phyloP scores from a whole-genome alignment of 768 basidiomycete species.

The Termitomyces sp. region DNA sequence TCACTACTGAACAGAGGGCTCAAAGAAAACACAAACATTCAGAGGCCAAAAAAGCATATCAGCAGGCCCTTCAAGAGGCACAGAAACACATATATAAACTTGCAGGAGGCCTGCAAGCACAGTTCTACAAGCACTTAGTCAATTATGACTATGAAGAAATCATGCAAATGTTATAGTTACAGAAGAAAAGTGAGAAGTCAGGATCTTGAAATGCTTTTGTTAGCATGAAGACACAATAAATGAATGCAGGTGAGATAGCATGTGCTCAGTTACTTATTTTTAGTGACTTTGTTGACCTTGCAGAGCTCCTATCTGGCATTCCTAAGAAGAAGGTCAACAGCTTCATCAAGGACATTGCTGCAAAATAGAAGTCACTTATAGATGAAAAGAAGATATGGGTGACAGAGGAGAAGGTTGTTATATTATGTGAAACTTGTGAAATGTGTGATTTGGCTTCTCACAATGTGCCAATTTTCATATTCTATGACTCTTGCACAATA shows the following conservation, averaged over 20 bases:
- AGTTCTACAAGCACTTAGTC: not conserved
- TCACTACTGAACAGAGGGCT: not conserved
- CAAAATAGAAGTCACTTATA: not conserved
- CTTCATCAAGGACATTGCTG: not conserved
- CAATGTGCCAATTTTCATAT: not conserved
- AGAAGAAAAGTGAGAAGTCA: not conserved
- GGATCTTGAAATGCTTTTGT: not conserved
- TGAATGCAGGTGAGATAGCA: not conserved
- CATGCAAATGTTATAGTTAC: not conserved
- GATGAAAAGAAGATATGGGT: not conserved
- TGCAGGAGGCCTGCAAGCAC: not conserved
- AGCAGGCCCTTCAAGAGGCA: not conserved
- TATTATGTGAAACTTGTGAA: not conserved
- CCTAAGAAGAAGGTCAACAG: not conserved
- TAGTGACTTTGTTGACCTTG: not conserved
- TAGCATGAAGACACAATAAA: not conserved
- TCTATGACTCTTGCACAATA: not conserved
- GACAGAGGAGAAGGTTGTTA: not conserved
- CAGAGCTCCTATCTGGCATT: not conserved
- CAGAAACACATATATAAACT: not conserved
- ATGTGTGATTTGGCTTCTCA: not conserved
- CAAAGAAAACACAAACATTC: not conserved
- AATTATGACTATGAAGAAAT: not conserved
- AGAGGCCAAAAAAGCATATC: not conserved
- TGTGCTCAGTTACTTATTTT: not conserved